Evolutionary conservation across 2,329 filamentous ascomycete species (phyloP), one percentile per base, ranked within the genome.

Genomic region (Immersiporthe knoxdaviesiana): DNA sequence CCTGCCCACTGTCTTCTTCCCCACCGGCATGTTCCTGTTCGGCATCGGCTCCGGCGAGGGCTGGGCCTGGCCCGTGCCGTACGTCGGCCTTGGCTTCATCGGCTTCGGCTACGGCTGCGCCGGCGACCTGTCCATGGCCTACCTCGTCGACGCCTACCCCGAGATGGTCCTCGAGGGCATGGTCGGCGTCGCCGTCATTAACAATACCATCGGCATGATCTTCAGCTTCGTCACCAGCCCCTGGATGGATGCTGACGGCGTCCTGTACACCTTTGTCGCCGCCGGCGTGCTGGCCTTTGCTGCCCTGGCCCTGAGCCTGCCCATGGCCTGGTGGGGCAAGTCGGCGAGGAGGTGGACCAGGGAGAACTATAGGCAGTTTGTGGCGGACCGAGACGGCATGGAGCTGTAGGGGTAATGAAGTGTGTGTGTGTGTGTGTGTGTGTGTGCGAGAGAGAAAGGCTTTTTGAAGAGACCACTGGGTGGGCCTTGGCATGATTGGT

Each of bases 241-340:
- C 8, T 72, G 70, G 70, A 70, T 72, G 66, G 70, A 68, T 27
- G n/a, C 21, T 24, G 58, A 60, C 14, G 70, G 70, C 3, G 63
- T 68, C 4, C 41, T 63, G 59, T 52, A 67, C 50, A 70, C 68
- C 0, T 72, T 72, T n/a, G 59, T 69, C 2, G 84, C 81, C 5
- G 82, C 87, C 24, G 84, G 82, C 0, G 81, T 84, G 3, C 72
- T 88, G 52, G 82, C 84, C 69, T 85, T 87, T 67, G 79, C 82
- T 24, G 83, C 85, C 60, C 79, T 87, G 62, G 80, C 83, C 76
- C 77, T 81, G 7, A 86, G 84, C 1, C 73, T 84, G 50, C 84
- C 85, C 1, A 87, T 88, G 85, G 84, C 85, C 61, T 75, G 82
- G 18, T 87, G 79, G 77, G 85, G 85, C 1, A 88, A 87, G 77